Conservation (phyloP, 176 grass and related monocot species). For the Musa acuminata region DNA sequence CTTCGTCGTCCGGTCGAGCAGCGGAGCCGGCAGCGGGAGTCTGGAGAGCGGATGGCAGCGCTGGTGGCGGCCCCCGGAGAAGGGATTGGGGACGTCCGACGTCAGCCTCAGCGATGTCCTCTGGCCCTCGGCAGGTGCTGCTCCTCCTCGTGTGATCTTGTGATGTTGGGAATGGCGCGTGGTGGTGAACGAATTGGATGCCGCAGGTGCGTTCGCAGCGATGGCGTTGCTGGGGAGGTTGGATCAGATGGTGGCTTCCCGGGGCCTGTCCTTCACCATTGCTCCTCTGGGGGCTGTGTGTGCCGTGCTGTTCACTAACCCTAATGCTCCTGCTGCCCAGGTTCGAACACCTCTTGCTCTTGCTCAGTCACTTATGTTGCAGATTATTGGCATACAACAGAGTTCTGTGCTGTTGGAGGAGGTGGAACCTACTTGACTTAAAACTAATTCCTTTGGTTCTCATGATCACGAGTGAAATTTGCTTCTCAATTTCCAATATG, state of each 20-base stretch:
- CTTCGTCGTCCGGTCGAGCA: constrained; percentile 15
- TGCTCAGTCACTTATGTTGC: background rate
- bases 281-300: constrained; percentile 86
- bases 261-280: constrained; percentile 58
- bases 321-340: constrained; percentile 57
- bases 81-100: constrained; percentile 10
- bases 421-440: background rate
- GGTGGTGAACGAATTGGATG: background rate
- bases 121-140: constrained; percentile 81
- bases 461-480: too few species aligned
- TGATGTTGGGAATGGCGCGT: background rate
- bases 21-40: constrained; percentile 9
- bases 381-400: background rate
- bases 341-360: constrained; percentile 6
- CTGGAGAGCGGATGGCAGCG: background rate
- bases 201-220: constrained; percentile 70
- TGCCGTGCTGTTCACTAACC: constrained; percentile 61
- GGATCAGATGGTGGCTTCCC: constrained; percentile 66
- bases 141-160: background rate
- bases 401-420: background rate
- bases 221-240: constrained; percentile 74
- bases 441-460: background rate
- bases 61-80: constrained; percentile 11
- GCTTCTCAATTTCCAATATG: too few species aligned
- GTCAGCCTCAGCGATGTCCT: constrained; percentile 69